phyloP scores from a whole-genome alignment of 2,329 filamentous ascomycete species.

The Alternaria longipes region DNA sequence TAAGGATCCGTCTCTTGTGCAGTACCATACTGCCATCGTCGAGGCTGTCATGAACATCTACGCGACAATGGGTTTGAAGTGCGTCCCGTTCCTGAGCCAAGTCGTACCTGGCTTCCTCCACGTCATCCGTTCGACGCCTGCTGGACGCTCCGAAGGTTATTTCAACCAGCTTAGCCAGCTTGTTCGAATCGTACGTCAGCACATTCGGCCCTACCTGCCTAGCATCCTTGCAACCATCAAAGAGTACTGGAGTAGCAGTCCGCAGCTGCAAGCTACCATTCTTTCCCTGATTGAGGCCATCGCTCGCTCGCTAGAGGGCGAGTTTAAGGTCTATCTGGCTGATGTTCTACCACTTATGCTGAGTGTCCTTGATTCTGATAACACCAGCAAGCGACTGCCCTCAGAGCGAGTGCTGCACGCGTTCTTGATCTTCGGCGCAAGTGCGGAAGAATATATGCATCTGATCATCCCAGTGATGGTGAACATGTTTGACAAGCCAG shows the following conservation, averaged over 20 bases:
- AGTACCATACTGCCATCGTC: constrained; percentile 92
- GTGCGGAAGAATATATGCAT: constrained; percentile 98
- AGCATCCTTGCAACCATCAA: constrained; percentile 86
- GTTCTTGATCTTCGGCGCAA: constrained; percentile 94
- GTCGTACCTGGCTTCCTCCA: constrained; percentile 93
- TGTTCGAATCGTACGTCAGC: constrained; percentile 93
- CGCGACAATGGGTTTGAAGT: constrained; percentile 93
- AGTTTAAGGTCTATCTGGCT: constrained; percentile 97
- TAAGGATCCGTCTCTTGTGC: constrained; percentile 86
- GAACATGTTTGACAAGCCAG: constrained; percentile 88
- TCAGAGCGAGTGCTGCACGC: constrained; percentile 93
- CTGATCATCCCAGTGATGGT: constrained; percentile 96
- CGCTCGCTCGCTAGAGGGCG: constrained; percentile 89
- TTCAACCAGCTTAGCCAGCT: constrained; percentile 96
- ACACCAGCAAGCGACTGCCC: constrained; percentile 75
- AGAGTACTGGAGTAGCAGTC: constrained; percentile 86
- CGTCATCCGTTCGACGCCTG: constrained; percentile 84
- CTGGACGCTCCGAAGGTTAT: constrained; percentile 86
- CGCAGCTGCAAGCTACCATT: constrained; percentile 88
- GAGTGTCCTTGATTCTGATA: constrained; percentile 88
- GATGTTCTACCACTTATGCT: constrained; percentile 92
- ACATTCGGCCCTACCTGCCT: constrained; percentile 89
- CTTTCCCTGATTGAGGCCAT: constrained; percentile 93
- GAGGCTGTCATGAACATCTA: constrained; percentile 99
- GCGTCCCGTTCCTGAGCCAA: constrained; percentile 90